Evolutionary conservation across 768 basidiomycete genomes (phyloP), one percentile per base, ranked within the genome.

Genomic region (Pleurotus salmoneostramineus): DNA sequence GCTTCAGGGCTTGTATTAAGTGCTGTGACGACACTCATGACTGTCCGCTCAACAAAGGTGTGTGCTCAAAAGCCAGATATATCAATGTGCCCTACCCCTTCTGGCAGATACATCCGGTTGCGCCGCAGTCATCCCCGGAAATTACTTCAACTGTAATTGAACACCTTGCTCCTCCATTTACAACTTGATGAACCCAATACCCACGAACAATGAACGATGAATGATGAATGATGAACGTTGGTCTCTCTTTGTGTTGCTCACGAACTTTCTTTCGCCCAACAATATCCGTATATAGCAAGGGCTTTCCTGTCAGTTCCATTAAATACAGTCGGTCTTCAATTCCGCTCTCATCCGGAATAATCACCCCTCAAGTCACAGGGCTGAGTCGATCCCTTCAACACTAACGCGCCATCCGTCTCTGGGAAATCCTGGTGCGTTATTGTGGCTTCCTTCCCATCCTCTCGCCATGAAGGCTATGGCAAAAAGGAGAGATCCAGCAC

Each of bases 401-500:
- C 62, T 65, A 17, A 79, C 71, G 49, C 65, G 64, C 77, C 77
- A 79, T 1, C 76, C 74, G 7, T 61, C 43, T 12, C 27, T 58
- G 5, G 79, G 75, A 63, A 79, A 78, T 5, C 77, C 79, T 14
- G 77, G 77, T 10, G 73, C 71, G 7, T 48, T 45, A 7, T 62
- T 66, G n/a, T 62, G 60, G 57, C 69, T 74, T 4, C 74, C 76
- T 64, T 84, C 83, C 84, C 84, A 85, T 0, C 84, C 84, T 32
- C 61, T 70, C 12, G 81, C 77, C 83, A 85, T 83, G 77, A 83
- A 80, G 8, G 81, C 83, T 5, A 82, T 62, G 0, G 81, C 77
- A 44, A 76, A 76, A 32, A 84, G 67, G n/a, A 84, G 66, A 2
- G 73, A 72, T 0, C 83, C 83, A 4, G 81, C 74, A 4, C 81